Conservation (phyloP, 495 filamentous ascomycete genomes). For the Massariosphaeria phaeospora region DNA sequence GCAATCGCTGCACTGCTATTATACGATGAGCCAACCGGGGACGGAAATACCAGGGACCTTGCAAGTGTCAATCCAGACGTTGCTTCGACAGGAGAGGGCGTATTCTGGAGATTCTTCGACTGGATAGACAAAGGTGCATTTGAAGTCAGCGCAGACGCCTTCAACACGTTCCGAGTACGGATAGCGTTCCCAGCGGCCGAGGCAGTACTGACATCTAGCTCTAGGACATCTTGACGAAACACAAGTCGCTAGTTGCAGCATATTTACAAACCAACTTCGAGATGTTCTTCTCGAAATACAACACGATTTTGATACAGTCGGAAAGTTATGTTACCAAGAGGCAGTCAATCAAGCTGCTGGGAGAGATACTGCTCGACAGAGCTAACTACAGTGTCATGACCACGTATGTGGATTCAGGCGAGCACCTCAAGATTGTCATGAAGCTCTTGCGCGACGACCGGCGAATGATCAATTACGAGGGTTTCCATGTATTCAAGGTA, state of each 20-base stretch:
- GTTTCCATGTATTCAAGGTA: conserved; percentile 98
- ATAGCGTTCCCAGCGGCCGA: neutral
- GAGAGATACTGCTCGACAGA: conserved; percentile 88
- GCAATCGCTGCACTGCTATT: conserved; percentile 81
- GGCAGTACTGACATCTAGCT: neutral
- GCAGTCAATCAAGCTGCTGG: conserved; percentile 94
- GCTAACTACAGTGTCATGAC: conserved; percentile 99
- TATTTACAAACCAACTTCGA: conserved; percentile 86
- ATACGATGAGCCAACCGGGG: conserved; percentile 74
- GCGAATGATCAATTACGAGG: conserved; percentile 99
- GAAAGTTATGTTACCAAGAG: conserved; percentile 97
- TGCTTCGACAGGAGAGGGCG: conserved; percentile 65
- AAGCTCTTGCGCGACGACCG: conserved; percentile 89
- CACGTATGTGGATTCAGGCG: conserved; percentile 86
- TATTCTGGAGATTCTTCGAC: conserved; percentile 97
- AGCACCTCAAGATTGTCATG: conserved; percentile 97
- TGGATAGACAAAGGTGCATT: conserved; percentile 95
- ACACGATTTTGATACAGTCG: conserved; percentile 79
- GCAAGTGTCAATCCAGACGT: conserved; percentile 61
- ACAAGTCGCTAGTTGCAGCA: conserved; percentile 80
- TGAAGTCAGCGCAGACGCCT: conserved; percentile 95
- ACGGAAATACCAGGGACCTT: conserved; percentile 50
- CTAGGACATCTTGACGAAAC: conserved; percentile 88
- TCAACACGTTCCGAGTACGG: conserved; percentile 87
- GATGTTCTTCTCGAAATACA: conserved; percentile 86